Conservation (phyloP, 2,329 filamentous ascomycete genomes). For the Colletotrichum caudatum region DNA sequence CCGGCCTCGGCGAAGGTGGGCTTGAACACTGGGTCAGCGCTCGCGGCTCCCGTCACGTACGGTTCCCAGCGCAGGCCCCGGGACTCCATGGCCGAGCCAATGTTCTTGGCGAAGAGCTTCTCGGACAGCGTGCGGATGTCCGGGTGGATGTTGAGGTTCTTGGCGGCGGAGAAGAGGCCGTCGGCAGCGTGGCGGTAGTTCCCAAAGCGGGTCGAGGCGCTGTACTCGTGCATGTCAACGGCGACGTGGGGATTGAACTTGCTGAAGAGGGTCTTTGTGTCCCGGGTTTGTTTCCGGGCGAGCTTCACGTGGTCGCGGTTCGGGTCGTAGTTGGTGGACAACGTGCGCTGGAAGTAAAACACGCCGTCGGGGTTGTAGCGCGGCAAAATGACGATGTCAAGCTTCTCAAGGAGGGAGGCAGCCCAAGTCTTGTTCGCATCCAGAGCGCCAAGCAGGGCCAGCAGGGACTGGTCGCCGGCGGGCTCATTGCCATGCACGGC, state of each 20-base stretch:
- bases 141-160: conserved; percentile 51
- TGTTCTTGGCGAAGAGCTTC: conserved; percentile 47
- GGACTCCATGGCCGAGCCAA: conserved; percentile 48
- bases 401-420: conserved; percentile 45
- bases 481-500: conserved; percentile 51
- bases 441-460: conserved; percentile 50
- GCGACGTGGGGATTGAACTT: conserved; percentile 49
- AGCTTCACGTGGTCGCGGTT: conserved; percentile 52
- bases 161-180: conserved; percentile 50
- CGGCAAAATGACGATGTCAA: conserved; percentile 49
- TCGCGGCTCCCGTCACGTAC: conserved; percentile 46
- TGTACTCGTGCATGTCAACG: conserved; percentile 51
- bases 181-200: conserved; percentile 45
- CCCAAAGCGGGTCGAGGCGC: conserved; percentile 40
- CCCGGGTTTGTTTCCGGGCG: conserved; percentile 49
- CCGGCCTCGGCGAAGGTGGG: conserved; percentile 41
- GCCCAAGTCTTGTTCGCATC: conserved; percentile 49
- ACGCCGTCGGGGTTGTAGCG: conserved; percentile 52
- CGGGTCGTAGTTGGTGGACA: conserved; percentile 50
- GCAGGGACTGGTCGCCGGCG: conserved; percentile 48
- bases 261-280: conserved; percentile 48
- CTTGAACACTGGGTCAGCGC: conserved; percentile 45
- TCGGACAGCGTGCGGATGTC: conserved; percentile 49
- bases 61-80: conserved; percentile 49
- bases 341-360: conserved; percentile 50